Evolutionary conservation across 495 filamentous ascomycete species (phyloP), one percentile per base, ranked within the genome.

Genomic region (Aspergillus saccharolyticus): DNA sequence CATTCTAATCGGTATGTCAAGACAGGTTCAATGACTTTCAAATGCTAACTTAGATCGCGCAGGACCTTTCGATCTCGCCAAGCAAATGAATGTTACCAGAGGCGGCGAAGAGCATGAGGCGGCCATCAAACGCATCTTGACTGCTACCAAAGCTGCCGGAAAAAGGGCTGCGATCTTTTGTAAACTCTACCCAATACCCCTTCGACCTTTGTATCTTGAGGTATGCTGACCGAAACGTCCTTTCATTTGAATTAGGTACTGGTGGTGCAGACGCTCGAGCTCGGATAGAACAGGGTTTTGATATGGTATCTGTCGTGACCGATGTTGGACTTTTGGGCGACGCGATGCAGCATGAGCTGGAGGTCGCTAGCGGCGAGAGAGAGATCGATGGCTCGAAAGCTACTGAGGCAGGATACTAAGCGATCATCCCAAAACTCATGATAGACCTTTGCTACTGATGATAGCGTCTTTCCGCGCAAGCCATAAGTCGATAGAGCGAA

Each of bases 101-200:
- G 68, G 73, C 14, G 72, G 74, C 1, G 66, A 68, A 24, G 73
- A 77, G 56, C 74, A 77, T 43, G 74, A 86, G 52, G 77, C 79
- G 48, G 88, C 88, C 33, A 90, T 96, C 54, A 71, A 76, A 39
- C 80, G 78, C 18, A 80, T 90, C 50, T 63, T 84, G 55, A 70
- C 74, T 18, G 89, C 89, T 2, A 83, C 87, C 2, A 74, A 78
- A 39, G 75, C 70, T 10, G 81, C 85, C 0, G 88, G 88, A 4
- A 94, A 90, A 75, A 86, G 83, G 70, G 80, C 82, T 42, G 90
- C 87, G 25, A 91, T 96, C 53, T 94, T 88, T 67, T 90, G 86
- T 71, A 69, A 30, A 70, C 66, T 25, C 42, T 22, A 16, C n/a
- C 16, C 2, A 22, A 1, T 3, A 10, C 25, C 12, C 9, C 21